A percentile compares a stretch with the other conserved stretches of the same genome.
Evolutionary conservation across 495 filamentous ascomycete genomes (phyloP).

Genomic region (Penicillium steckii): DNA sequence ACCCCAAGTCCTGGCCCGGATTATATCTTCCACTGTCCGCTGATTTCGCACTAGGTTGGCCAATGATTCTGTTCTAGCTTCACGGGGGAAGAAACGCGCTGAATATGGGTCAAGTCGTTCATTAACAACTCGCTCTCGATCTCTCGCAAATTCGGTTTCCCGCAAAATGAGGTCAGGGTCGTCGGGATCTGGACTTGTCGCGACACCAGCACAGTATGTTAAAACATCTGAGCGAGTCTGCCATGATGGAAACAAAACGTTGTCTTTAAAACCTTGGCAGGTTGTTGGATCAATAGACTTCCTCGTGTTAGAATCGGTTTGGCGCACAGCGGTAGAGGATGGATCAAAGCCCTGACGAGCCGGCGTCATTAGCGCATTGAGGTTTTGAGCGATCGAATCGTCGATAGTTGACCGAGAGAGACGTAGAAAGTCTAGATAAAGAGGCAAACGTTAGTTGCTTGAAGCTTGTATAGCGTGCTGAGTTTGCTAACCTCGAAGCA

Average conservation of each 20-base stretch:
- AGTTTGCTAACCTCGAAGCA: constrained; percentile 69
- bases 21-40: constrained; percentile 80
- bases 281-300: constrained; percentile 55
- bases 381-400: constrained; percentile 87
- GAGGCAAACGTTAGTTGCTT: constrained; percentile 9
- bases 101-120: constrained; percentile 93
- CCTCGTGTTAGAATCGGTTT: constrained; percentile 38
- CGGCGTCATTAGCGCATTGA: constrained; percentile 87
- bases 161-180: constrained; percentile 77
- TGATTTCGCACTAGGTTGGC: constrained; percentile 80
- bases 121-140: constrained; percentile 76
- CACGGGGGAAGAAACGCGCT: constrained; percentile 76
- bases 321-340: constrained; percentile 64
- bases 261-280: constrained; percentile 72
- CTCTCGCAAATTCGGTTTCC: constrained; percentile 65
- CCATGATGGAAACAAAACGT: constrained; percentile 87
- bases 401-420: constrained; percentile 83
- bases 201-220: constrained; percentile 86
- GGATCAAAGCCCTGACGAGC: constrained; percentile 73
- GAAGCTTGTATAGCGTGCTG: background rate
- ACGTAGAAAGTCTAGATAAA: constrained; percentile 79
- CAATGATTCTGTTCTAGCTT: constrained; percentile 80
- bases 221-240: constrained; percentile 80
- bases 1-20: constrained; percentile 79
- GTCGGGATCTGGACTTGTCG: constrained; percentile 81